Evolutionary conservation across 1,139 yeast genomes (phyloP).

Genomic region (Taiozyma onychis): DNA sequence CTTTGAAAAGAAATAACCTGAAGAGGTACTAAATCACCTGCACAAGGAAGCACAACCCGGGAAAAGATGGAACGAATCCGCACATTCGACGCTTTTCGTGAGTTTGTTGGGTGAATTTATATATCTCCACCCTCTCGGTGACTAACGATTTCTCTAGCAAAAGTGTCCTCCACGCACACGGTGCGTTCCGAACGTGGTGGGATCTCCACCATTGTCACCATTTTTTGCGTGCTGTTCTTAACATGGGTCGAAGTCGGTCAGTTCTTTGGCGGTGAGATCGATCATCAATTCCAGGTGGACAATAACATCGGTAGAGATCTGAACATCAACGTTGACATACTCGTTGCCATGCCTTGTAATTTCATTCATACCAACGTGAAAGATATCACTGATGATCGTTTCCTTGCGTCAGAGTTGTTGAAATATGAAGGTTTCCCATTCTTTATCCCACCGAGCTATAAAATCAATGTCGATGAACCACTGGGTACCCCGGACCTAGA

Average conservation of each 20-base stretch:
- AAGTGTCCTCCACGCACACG: slow-evolving; percentile 72
- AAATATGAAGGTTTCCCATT: slow-evolving; percentile 59
- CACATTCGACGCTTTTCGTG: slow-evolving; percentile 83
- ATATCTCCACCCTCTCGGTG: no score
- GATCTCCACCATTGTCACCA: slow-evolving; percentile 60
- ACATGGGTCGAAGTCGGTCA: slow-evolving; percentile 88
- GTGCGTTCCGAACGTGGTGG: slow-evolving; percentile 77
- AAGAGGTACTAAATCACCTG: neutral
- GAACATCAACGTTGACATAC: slow-evolving; percentile 70
- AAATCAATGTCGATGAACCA: slow-evolving; percentile 40
- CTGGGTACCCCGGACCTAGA: slow-evolving; percentile 63
- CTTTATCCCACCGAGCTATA: slow-evolving; percentile 44
- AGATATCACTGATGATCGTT: slow-evolving; percentile 73
- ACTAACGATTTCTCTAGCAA: slow-evolving; percentile 37
- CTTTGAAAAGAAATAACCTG: neutral
- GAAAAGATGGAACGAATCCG: slow-evolving; percentile 33
- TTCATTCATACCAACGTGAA: slow-evolving; percentile 67
- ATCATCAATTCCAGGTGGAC: slow-evolving; percentile 73
- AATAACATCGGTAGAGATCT: slow-evolving; percentile 54
- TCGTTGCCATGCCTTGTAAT: slow-evolving; percentile 82
- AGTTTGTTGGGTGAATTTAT: slow-evolving; percentile 19
- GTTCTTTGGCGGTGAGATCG: slow-evolving; percentile 76
- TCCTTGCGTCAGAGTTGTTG: slow-evolving; percentile 70
- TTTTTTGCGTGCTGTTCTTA: slow-evolving; percentile 55
- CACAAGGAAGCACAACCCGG: neutral